Evolutionary conservation across 2,329 filamentous ascomycete species (phyloP).

Genomic region (Fusarium sp.): DNA sequence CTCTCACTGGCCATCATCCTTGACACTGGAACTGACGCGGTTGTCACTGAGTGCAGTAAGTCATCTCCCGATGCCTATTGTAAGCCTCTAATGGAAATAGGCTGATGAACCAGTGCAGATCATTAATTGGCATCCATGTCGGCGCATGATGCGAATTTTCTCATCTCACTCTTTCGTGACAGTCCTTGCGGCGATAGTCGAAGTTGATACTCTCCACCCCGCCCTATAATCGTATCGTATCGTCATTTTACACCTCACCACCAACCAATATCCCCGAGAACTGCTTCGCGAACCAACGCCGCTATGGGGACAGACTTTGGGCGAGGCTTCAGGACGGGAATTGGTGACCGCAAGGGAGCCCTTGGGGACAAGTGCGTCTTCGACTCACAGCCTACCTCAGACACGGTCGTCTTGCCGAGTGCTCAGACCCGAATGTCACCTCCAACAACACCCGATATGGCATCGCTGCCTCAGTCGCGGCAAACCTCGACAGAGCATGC

Average conservation of each 20-base stretch:
- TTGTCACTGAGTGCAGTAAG: conserved; percentile 22
- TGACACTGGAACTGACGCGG: conserved; percentile 12
- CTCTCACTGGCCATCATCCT: conserved; percentile 29
- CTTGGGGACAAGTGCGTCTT: conserved; percentile 34
- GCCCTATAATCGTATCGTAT: conserved; percentile 22
- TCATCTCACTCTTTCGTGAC: conserved; percentile 43
- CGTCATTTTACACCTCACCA: conserved; percentile 28
- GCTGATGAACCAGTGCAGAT: conserved; percentile 27
- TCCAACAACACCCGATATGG: conserved; percentile 40
- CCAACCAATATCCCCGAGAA: conserved; percentile 24
- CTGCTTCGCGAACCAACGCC: conserved; percentile 28
- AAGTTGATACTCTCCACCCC: conserved; percentile 36
- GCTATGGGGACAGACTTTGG: conserved; percentile 44
- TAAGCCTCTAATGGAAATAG: conserved; percentile 13
- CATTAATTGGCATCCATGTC: conserved; percentile 5
- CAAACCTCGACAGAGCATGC: conserved; percentile 49
- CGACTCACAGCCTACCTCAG: conserved; percentile 44
- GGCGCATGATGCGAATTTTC: conserved; percentile 42
- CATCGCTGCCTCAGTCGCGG: conserved; percentile 46
- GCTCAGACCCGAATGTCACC: conserved; percentile 48
- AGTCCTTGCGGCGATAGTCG: conserved; percentile 38
- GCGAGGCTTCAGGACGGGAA: conserved; percentile 35
- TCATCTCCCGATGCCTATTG: conserved; percentile 8
- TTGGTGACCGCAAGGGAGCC: conserved; percentile 39
- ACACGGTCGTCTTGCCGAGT: conserved; percentile 35